phyloP scores from a whole-genome alignment of 2,329 filamentous ascomycete species.

The Phaeosphaeriaceae sp. region DNA sequence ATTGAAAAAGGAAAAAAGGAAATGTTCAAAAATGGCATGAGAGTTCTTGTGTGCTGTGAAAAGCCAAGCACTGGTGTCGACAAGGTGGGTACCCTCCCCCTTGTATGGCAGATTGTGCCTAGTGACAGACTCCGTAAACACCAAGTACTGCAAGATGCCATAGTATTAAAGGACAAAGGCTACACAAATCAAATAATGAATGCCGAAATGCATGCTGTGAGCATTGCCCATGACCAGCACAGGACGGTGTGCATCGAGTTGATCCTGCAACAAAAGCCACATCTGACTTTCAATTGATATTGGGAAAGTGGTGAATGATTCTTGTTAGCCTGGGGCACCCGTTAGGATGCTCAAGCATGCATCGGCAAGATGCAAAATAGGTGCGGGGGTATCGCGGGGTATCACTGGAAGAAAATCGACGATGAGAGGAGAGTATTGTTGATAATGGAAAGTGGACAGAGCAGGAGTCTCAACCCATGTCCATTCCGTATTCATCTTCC shows the following conservation, averaged over 20 bases:
- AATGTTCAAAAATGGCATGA: background rate
- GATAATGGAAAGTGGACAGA: constrained; percentile 12
- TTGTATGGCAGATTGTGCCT: constrained; percentile 11
- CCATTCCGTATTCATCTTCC: constrained; percentile 90
- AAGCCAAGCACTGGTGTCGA: constrained; percentile 5
- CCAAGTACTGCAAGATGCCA: constrained; percentile 23
- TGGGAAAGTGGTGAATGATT: background rate
- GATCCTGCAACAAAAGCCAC: background rate
- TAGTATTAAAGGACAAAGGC: constrained; percentile 25
- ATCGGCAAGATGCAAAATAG: constrained; percentile 37
- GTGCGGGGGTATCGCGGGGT: constrained; percentile 46
- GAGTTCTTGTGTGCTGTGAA: too few species aligned
- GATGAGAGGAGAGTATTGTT: constrained; percentile 16
- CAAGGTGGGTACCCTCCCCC: constrained; percentile 7
- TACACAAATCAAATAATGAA: constrained; percentile 41
- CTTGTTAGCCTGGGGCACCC: background rate
- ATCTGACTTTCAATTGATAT: background rate
- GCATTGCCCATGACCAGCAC: constrained; percentile 43
- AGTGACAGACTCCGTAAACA: constrained; percentile 21
- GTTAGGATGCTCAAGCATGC: constrained; percentile 22
- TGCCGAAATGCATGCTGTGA: constrained; percentile 29
- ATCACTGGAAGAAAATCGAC: constrained; percentile 40
- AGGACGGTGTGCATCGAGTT: constrained; percentile 30
- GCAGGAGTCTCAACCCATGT: constrained; percentile 51
- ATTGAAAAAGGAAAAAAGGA: constrained; percentile 4